A percentile compares a stretch with the other conserved stretches of the same genome.
phyloP scores from a whole-genome alignment of 192 early-diverging fungal species.

The Paraglomus occultum region DNA sequence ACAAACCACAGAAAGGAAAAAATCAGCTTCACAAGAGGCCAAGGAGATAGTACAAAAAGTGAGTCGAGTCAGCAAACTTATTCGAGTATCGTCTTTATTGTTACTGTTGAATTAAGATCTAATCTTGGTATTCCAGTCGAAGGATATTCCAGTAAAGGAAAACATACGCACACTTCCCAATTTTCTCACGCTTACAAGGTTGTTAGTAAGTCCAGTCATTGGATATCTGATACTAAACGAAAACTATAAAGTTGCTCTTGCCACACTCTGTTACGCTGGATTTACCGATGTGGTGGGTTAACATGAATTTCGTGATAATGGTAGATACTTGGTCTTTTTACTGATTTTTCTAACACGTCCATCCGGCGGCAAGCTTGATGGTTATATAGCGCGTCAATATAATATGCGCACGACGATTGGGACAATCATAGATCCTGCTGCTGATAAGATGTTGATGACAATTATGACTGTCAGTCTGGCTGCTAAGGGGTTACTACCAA shows the following conservation, averaged over 20 bases:
- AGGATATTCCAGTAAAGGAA: conserved; percentile 45
- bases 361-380: conserved; percentile 57
- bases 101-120: too few species aligned
- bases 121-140: conserved; percentile 3
- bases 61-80: too few species aligned
- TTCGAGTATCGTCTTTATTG: too few species aligned
- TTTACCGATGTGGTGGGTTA: conserved; percentile 74
- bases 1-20: too few species aligned
- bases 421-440: conserved; percentile 88
- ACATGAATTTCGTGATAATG: not conserved
- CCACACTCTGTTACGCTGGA: conserved; percentile 76
- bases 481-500: conserved; percentile 68
- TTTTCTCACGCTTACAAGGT: conserved; percentile 75
- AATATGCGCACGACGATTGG: conserved; percentile 86
- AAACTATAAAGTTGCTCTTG: conserved; percentile 67
- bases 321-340: not conserved
- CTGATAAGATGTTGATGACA: conserved; percentile 94
- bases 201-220: conserved; percentile 80
- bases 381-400: conserved; percentile 84
- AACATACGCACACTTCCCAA: conserved; percentile 93
- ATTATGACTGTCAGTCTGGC: conserved; percentile 77
- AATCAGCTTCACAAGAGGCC: too few species aligned
- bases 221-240: conserved; percentile 84
- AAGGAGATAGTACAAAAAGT: too few species aligned
- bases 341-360: not conserved